Evolutionary conservation across 2,329 filamentous ascomycete genomes (phyloP).

Genomic region (Penicillium oxalicum): DNA sequence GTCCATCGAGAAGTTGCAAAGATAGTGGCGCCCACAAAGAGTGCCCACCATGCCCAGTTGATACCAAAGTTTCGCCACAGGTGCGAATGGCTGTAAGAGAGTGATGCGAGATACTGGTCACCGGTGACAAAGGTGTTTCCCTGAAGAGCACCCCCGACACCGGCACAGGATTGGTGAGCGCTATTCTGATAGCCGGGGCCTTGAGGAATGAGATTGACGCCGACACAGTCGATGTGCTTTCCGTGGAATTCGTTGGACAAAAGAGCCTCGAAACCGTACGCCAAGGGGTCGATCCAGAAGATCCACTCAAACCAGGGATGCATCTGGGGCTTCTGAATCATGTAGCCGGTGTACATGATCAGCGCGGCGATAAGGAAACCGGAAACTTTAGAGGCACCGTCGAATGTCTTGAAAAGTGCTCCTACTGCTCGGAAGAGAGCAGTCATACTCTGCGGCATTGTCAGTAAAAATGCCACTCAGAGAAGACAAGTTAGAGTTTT

Average conservation of each 20-base stretch:
- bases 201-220: conserved; percentile 30
- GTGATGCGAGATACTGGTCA: conserved; percentile 52
- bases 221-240: conserved; percentile 33
- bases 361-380: conserved; percentile 34
- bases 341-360: conserved; percentile 40
- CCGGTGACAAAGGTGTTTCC: conserved; percentile 50
- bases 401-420: conserved; percentile 52
- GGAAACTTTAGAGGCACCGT: conserved; percentile 52
- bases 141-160: conserved; percentile 50
- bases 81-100: conserved; percentile 50
- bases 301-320: conserved; percentile 51
- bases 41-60: conserved; percentile 57
- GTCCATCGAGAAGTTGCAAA: conserved; percentile 54
- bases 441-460: conserved; percentile 46
- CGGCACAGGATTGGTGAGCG: conserved; percentile 37
- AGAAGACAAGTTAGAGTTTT: no score
- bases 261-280: conserved; percentile 36
- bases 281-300: conserved; percentile 37
- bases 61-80: conserved; percentile 59
- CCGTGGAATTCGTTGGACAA: conserved; percentile 34
- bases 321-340: conserved; percentile 44
- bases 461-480: neutral
- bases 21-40: conserved; percentile 56
- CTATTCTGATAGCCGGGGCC: conserved; percentile 29
- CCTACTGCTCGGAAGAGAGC: conserved; percentile 54